phyloP scores from a whole-genome alignment of 2,329 filamentous ascomycete genomes.

The Fusarium foetens region DNA sequence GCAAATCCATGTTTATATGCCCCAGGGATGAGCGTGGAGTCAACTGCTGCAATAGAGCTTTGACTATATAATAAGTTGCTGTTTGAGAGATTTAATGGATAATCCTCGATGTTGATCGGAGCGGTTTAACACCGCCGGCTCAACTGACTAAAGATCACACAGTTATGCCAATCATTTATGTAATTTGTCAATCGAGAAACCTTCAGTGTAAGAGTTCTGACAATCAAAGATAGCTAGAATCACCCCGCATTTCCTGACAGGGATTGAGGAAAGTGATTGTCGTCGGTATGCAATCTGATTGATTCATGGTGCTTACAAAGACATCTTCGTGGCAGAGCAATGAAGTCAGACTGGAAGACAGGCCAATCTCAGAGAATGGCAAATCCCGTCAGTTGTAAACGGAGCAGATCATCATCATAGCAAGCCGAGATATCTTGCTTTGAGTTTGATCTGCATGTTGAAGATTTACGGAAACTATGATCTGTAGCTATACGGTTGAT shows the following conservation, averaged over 20 bases:
- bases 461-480: neutral
- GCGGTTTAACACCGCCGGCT: neutral
- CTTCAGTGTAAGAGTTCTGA: slow-evolving; percentile 1
- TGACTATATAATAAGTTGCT: neutral
- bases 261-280: slow-evolving; percentile 7
- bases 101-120: neutral
- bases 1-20: slow-evolving; percentile 19
- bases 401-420: slow-evolving; percentile 9
- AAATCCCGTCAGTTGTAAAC: neutral
- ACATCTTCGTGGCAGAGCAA: neutral
- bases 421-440: neutral
- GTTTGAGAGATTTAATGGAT: slow-evolving; percentile 16
- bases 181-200: slow-evolving; percentile 17
- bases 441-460: neutral
- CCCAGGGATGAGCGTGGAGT: slow-evolving; percentile 32
- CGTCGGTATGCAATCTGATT: slow-evolving; percentile 22
- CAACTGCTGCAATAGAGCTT: slow-evolving; percentile 6
- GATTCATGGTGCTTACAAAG: slow-evolving; percentile 33
- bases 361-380: neutral
- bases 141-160: neutral
- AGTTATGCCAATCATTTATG: slow-evolving; percentile 23
- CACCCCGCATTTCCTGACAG: slow-evolving; percentile 26
- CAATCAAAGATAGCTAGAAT: slow-evolving; percentile 28
- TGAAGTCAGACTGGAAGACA: slow-evolving; percentile 17
- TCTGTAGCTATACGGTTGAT: slow-evolving; percentile 10